A percentile compares a stretch with the other conserved stretches of the same genome.
Conservation (phyloP, 345 rosid genomes). For the Eucalyptus regnans region DNA sequence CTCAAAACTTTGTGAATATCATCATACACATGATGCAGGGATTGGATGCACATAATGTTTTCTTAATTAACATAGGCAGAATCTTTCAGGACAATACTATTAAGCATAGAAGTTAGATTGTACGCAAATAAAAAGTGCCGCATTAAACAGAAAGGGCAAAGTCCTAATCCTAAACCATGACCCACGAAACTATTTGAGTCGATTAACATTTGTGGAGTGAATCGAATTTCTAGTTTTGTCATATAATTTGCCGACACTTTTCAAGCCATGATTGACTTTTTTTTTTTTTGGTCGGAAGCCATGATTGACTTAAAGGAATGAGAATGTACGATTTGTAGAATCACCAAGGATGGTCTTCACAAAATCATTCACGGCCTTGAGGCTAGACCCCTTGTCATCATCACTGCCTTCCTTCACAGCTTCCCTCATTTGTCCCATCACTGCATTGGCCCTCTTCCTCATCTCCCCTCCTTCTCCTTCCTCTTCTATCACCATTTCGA, state of each 20-base stretch:
- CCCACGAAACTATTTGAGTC: not conserved
- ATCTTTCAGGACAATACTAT: not conserved
- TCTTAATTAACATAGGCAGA: not conserved
- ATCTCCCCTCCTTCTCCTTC: not conserved
- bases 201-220: not conserved
- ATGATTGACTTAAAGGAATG: not conserved
- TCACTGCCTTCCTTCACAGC: constrained; percentile 10
- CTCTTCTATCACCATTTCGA: not conserved
- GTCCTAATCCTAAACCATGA: not conserved
- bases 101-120: not conserved
- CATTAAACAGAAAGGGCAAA: not conserved
- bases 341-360: not conserved
- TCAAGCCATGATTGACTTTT: not conserved
- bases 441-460: constrained; percentile 1
- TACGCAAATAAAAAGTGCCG: not conserved
- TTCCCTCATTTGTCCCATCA: not conserved
- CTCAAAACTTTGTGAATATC: not conserved
- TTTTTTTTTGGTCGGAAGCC: not conserved
- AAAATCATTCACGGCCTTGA: not conserved
- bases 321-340: not conserved
- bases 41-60: not conserved
- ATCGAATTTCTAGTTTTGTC: not conserved
- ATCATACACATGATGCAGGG: not conserved
- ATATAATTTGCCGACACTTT: not conserved
- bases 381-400: not conserved